phyloP scores from a whole-genome alignment of 768 basidiomycete species.

The Imleria badia region DNA sequence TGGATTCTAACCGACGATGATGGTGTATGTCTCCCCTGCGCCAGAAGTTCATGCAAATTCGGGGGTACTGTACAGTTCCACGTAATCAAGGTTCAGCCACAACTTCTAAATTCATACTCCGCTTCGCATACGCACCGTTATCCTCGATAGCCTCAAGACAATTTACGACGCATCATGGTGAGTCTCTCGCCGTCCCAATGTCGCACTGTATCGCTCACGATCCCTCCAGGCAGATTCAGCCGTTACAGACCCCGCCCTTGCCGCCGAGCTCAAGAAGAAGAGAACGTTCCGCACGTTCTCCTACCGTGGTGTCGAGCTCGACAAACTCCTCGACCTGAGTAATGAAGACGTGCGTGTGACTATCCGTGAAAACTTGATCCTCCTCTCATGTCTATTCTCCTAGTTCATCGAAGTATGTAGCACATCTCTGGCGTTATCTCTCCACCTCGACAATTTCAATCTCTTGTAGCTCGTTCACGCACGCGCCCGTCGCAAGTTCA shows the following conservation, averaged over 20 bases:
- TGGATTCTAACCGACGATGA: slow-evolving; percentile 81
- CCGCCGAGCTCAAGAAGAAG: slow-evolving; percentile 98
- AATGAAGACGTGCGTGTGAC: slow-evolving; percentile 81
- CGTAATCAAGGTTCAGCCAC: slow-evolving; percentile 44
- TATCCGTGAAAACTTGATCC: neutral
- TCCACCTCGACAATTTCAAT: neutral
- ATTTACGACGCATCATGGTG: slow-evolving; percentile 35
- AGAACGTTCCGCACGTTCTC: slow-evolving; percentile 98
- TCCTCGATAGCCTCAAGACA: slow-evolving; percentile 29
- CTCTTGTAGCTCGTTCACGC: slow-evolving; percentile 85
- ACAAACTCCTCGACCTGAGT: slow-evolving; percentile 94
- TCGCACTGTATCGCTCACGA: neutral
- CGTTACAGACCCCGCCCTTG: slow-evolving; percentile 89
- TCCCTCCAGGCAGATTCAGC: slow-evolving; percentile 66
- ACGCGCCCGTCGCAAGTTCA: slow-evolving; percentile 97
- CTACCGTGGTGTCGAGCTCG: slow-evolving; percentile 97
- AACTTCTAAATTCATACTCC: slow-evolving; percentile 35
- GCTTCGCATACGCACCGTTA: slow-evolving; percentile 17
- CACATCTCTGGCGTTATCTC: slow-evolving; percentile 8
- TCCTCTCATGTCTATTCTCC: neutral
- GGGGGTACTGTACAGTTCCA: slow-evolving; percentile 63
- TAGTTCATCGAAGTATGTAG: slow-evolving; percentile 78
- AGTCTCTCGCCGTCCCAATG: neutral
- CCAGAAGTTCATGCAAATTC: slow-evolving; percentile 10
- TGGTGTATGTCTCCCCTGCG: slow-evolving; percentile 18